Evolutionary conservation across 129 eudicot species (phyloP), one percentile per base, ranked within the genome.

Genomic region (Flaveria trinervia): DNA sequence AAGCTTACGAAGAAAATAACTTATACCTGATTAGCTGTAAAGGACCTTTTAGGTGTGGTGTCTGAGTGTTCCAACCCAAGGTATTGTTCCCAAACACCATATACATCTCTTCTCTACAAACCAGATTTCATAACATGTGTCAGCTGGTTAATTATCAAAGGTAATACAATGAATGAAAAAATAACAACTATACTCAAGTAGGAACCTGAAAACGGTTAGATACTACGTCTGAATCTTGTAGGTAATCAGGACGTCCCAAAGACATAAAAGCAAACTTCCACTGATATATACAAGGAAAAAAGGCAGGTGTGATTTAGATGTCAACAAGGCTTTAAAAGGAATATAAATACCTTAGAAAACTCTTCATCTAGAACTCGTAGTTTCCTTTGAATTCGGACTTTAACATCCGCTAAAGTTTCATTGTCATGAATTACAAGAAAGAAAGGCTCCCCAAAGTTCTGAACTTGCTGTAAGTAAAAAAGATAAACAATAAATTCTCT

Each of bases 51-150:
- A 39, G 96, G 98, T 64, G 88, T 79, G 55, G 89, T 86, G 76
- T 93, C 91, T 22, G 96, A 75, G 84, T 93, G 98, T 73, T 93
- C 98, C 84, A 93, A 81, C 54, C 98, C 98, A 72, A 93, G 90
- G 83, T 90, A 93, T 79, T 93, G 98, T 90, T 90, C 97, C 98
- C 98, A 93, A 23, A 97, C 97, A 49, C 98, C 97, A 81, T 93
- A 93, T 30, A 84, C 97, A 72, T 93, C 97, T 84, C 90, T 85
- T 82, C 88, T 82, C 98, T 93, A 76, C 18, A 70, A 22, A 43
- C 25, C 41, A 9, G 13, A 64, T 11, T 36, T 25, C 28, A 36
- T 69, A 9, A 62, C 15, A 60, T 39, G 16, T 76, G 60, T 39
- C 64, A 12, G 20, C 15, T 49, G 11, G 28, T 26, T 15, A n/a